phyloP scores from a whole-genome alignment of 495 filamentous ascomycete genomes.

The Trypethelium eluteriae region DNA sequence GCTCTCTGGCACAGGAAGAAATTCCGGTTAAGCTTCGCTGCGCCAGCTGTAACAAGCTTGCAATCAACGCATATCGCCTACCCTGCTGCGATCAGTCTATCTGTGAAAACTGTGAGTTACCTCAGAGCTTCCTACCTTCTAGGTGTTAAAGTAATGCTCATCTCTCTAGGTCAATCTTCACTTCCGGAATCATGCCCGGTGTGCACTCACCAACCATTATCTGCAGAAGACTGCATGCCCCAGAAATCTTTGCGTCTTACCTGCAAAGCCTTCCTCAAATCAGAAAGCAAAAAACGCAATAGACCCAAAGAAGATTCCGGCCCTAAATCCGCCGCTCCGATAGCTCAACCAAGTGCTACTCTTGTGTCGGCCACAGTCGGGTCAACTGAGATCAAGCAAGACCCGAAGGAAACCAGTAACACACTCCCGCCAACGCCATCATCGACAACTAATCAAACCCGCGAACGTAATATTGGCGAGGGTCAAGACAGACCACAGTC shows the following conservation, averaged over 20 bases:
- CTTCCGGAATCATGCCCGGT: constrained; percentile 79
- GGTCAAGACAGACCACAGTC: background rate
- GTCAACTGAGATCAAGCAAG: constrained; percentile 11
- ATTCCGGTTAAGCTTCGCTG: constrained; percentile 93
- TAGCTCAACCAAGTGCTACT: constrained; percentile 25
- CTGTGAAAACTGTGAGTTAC: constrained; percentile 74
- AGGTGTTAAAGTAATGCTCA: constrained; percentile 6
- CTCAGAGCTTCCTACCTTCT: background rate
- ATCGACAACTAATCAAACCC: no score
- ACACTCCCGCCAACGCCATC: background rate
- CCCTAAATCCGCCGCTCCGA: constrained; percentile 36
- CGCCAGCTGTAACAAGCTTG: constrained; percentile 82
- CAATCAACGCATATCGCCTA: constrained; percentile 80
- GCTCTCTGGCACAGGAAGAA: constrained; percentile 72
- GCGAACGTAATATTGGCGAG: background rate
- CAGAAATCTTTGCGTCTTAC: constrained; percentile 84
- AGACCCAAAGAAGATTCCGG: constrained; percentile 40
- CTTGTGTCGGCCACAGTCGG: constrained; percentile 18
- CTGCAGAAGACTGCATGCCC: constrained; percentile 75
- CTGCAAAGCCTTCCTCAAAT: constrained; percentile 78
- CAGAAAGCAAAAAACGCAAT: constrained; percentile 77
- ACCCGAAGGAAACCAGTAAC: constrained; percentile 25
- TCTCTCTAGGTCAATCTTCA: constrained; percentile 58
- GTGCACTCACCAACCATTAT: constrained; percentile 82
- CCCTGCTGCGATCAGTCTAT: constrained; percentile 95